phyloP scores from a whole-genome alignment of 2,329 filamentous ascomycete species.

The Zalaria sp. region DNA sequence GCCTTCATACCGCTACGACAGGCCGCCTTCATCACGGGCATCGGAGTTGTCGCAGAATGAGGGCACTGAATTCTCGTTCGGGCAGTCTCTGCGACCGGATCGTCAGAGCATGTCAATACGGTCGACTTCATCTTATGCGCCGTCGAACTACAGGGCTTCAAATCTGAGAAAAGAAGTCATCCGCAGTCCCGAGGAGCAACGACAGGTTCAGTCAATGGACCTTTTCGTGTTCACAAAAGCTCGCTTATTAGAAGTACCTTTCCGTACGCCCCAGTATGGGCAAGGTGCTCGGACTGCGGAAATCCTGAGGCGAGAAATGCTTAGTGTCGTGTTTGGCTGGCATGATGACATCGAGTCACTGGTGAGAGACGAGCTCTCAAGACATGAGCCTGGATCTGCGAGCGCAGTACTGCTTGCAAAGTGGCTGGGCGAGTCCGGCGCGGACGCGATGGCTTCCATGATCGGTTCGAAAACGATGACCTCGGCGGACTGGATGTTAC shows the following conservation, averaged over 20 bases:
- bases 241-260: slow-evolving; percentile 69
- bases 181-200: slow-evolving; percentile 57
- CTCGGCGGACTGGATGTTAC: slow-evolving; percentile 90
- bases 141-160: slow-evolving; percentile 41
- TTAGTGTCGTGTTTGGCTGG: slow-evolving; percentile 92
- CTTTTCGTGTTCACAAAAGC: slow-evolving; percentile 77
- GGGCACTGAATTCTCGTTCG: slow-evolving; percentile 24
- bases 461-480: slow-evolving; percentile 71
- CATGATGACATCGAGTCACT: slow-evolving; percentile 68
- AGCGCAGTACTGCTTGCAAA: slow-evolving; percentile 73
- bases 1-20: slow-evolving; percentile 31
- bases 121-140: slow-evolving; percentile 37
- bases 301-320: slow-evolving; percentile 77
- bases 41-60: slow-evolving; percentile 17
- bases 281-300: slow-evolving; percentile 38
- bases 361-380: slow-evolving; percentile 68
- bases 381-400: slow-evolving; percentile 59
- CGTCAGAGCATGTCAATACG: slow-evolving; percentile 24
- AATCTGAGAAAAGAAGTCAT: slow-evolving; percentile 68
- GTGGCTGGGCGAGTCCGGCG: slow-evolving; percentile 79
- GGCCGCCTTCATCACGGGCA: slow-evolving; percentile 22
- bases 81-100: slow-evolving; percentile 11
- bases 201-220: slow-evolving; percentile 47
- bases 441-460: slow-evolving; percentile 67
- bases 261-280: slow-evolving; percentile 50